Base-by-base conservation (phyloP, 306 rosid genomes). In the Pueraria montana region DNA sequence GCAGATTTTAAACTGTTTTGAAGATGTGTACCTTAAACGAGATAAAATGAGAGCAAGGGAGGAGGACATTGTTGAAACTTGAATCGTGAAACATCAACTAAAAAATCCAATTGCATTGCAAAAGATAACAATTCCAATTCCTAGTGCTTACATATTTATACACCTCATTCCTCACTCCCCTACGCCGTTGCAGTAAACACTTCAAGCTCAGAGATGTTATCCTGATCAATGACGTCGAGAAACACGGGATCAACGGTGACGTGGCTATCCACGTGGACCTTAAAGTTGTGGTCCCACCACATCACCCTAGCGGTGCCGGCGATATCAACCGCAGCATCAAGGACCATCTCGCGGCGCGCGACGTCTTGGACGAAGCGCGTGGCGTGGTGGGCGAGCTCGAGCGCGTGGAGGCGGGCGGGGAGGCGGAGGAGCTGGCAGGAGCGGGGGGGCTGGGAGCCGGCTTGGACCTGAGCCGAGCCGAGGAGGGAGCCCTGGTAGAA, bases 231-330 rank as follows among this genome's bases (percentile, higher is more conserved):
- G 20, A 96, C 92, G 42, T 93, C 97, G 20, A 96, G 92, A 24
- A 91, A 91, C n/a, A 96, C 80, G 0, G 99, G 98, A 85, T 96
- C 98, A 6, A 93, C 98, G 76, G 94, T 92, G 45, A 96, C 50
- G 26, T 56, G 96, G 80, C 98, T 93, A 42, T 96, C 91, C 72
- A 96, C 96, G 90, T 86, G 94, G 38, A 93, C 89, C 76, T 55
- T 85, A 11, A 96, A 96, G 24, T 24, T 61, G 21, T 96, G 97
- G 69, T 87, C 93, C 98, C 98, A 96, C 90, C 96, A 91, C 14
- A 92, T 61, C 3, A 96, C 88, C 86, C 69, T 93, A 0, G 99
- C 97, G 63, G 89, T 65, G 10, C 99, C 98, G 6, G 80, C 82
- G 11, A 96, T 92, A 6, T 92, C 93, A 17, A 92, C 96, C 3